Evolutionary conservation across 139 green algal species (phyloP), one percentile per base, ranked within the genome.

Genomic region (Auxenochlorella pyrenoidosa): DNA sequence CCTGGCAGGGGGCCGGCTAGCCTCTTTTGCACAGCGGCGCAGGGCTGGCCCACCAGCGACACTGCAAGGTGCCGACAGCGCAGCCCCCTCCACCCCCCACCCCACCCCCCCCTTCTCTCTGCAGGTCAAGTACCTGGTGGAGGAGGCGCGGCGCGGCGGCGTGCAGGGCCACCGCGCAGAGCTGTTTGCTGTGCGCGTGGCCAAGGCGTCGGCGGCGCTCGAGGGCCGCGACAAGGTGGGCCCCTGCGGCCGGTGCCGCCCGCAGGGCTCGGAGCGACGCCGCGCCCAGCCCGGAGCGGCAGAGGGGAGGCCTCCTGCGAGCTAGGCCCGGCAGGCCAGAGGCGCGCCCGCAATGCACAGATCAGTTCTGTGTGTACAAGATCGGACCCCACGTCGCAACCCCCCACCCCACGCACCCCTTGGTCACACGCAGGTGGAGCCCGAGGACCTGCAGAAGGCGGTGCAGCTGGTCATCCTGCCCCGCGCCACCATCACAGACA

Each of bases 381-480:
- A n/a, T n/a, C n/a, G n/a, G n/a, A n/a, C n/a, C n/a, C n/a, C n/a
- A n/a, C n/a, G n/a, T n/a, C n/a, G n/a, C 54, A 22, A 63, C 15
- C 54, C 12, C 54, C 2, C 54, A 63, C 54, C 54, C 18, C 2
- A 22, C 2, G 54, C 54, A 63, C 18, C 54, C 10, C n/a, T 43
- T 21, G 34, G 34, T 3, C 68, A 43, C 18, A 34, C 92, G 58
- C 41, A 81, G 75, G 94, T 99, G 24, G 96, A 91, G 88, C 93
- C 96, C 81, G 98, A 99, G 28, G 98, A 99, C 92, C 90, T 99
- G 65, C 89, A 94, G 36, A 95, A 95, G 88, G 98, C 98, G 28
- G 96, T 99, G 75, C 89, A 98, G 89, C 95, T 99, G 83, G 98
- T 99, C 51, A 99, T 99, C 84, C 84, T 88, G 75, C 84, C 84